Conservation (phyloP, 306 rosid species). For the Ormosia semicastrata region DNA sequence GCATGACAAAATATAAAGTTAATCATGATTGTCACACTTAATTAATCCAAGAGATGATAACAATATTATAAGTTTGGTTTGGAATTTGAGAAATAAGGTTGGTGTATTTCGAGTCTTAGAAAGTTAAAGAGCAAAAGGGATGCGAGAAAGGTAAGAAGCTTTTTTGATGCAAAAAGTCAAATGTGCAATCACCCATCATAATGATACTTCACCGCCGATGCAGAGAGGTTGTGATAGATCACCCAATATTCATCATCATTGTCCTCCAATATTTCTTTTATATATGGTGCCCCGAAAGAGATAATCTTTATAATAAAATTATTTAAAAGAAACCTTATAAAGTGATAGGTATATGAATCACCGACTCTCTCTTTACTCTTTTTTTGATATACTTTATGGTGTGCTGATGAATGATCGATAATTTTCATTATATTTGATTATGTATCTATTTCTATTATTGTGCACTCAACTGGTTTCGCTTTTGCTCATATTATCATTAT, state of each 20-base stretch:
- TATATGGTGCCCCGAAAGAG: constrained; percentile 33
- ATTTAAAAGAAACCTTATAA: constrained; percentile 46
- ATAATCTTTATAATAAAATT: constrained; percentile 10
- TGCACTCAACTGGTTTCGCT: constrained; percentile 60
- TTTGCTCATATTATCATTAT: constrained; percentile 34
- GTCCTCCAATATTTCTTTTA: constrained; percentile 48
- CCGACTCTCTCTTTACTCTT: not conserved
- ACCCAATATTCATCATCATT: constrained; percentile 92
- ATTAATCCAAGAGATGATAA: constrained; percentile 51
- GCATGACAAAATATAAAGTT: constrained; percentile 45
- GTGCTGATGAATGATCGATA: constrained; percentile 41
- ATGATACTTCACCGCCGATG: constrained; percentile 71
- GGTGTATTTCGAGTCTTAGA: constrained; percentile 44
- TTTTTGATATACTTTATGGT: constrained; percentile 38
- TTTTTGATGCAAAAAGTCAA: constrained; percentile 72
- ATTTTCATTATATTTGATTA: constrained; percentile 37
- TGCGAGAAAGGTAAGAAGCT: constrained; percentile 72
- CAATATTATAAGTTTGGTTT: constrained; percentile 61
- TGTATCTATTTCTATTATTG: constrained; percentile 48
- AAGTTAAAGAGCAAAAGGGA: constrained; percentile 47
- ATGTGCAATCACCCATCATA: constrained; percentile 60
- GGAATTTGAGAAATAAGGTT: constrained; percentile 71
- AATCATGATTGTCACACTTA: constrained; percentile 43
- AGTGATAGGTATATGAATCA: constrained; percentile 29
- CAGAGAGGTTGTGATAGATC: constrained; percentile 54